These are phyloP conservation scores for Epicoccum sorghinum DNA, from an alignment of 2,329 filamentous ascomycete species.

Conservation along the genomic window DNA sequence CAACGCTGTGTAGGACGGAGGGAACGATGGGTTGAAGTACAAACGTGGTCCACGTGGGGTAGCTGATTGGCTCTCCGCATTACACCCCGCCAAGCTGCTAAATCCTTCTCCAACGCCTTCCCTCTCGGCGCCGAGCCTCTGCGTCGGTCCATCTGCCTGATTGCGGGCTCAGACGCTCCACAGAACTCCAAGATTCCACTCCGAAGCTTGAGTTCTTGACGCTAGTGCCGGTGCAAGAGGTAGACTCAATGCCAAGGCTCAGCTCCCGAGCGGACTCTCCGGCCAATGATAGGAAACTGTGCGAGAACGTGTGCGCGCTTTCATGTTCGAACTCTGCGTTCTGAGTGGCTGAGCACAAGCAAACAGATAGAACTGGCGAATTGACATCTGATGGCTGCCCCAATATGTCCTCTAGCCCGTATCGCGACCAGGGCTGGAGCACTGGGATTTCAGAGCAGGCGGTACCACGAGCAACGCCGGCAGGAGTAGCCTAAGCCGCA, in stretches of 20 bases:
- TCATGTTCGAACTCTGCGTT: constrained; percentile 12
- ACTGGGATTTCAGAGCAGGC: constrained; percentile 11
- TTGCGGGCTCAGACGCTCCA: constrained; percentile 12
- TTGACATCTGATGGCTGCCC: constrained; percentile 18
- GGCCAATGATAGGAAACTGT: constrained; percentile 21
- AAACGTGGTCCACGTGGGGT: constrained; percentile 10
- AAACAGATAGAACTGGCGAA: constrained; percentile 11
- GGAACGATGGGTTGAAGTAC: constrained; percentile 7
- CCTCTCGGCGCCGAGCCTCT: constrained; percentile 13
- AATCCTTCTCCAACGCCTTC: constrained; percentile 13
- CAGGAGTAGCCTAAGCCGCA: constrained; percentile 18
- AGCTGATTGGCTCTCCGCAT: constrained; percentile 16
- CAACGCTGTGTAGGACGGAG: neutral
- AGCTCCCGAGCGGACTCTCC: constrained; percentile 8
- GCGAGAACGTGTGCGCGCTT: constrained; percentile 24
- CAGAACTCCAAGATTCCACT: constrained; percentile 15
- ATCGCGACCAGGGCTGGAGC: constrained; percentile 20
- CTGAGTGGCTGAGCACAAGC: constrained; percentile 19
- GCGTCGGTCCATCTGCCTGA: constrained; percentile 13
- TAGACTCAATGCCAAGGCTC: constrained; percentile 12
- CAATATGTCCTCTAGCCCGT: constrained; percentile 15
- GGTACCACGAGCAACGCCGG: constrained; percentile 19
- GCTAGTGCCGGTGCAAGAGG: constrained; percentile 13
- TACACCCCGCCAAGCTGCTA: constrained; percentile 8
- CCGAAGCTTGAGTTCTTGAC: constrained; percentile 16